phyloP scores from a whole-genome alignment of 495 filamentous ascomycete genomes.

The Aspergillus nidulans region DNA sequence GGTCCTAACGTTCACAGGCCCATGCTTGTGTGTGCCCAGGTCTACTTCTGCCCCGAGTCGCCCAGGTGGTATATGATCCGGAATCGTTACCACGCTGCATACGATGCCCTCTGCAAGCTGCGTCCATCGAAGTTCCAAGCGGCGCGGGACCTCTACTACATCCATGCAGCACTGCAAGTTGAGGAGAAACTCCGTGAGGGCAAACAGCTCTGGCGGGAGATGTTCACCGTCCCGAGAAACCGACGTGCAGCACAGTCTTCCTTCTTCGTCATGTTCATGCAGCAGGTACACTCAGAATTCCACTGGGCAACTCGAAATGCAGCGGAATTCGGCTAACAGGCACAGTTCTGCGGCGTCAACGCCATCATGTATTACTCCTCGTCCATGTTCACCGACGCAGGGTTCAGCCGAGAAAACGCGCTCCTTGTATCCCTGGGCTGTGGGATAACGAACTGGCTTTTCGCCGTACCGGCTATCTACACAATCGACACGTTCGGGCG shows the following conservation, averaged over 20 bases:
- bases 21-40: slow-evolving; percentile 42
- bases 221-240: slow-evolving; percentile 52
- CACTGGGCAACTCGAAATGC: no score
- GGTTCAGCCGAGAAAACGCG: slow-evolving; percentile 38
- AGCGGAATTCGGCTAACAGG: no score
- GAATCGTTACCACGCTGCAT: slow-evolving; percentile 38
- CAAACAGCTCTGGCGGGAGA: slow-evolving; percentile 44
- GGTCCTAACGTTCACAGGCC: slow-evolving; percentile 10
- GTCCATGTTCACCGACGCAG: slow-evolving; percentile 52
- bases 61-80: slow-evolving; percentile 65
- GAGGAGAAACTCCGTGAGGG: slow-evolving; percentile 42
- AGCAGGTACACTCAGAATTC: slow-evolving; percentile 26
- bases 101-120: slow-evolving; percentile 40
- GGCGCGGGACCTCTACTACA: slow-evolving; percentile 53
- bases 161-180: slow-evolving; percentile 40
- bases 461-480: slow-evolving; percentile 62
- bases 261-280: slow-evolving; percentile 49
- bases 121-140: slow-evolving; percentile 45
- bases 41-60: slow-evolving; percentile 63
- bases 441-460: slow-evolving; percentile 62
- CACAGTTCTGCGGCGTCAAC: slow-evolving; percentile 47
- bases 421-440: slow-evolving; percentile 57
- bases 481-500: slow-evolving; percentile 65
- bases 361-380: slow-evolving; percentile 53
- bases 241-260: slow-evolving; percentile 48